Evolutionary conservation across 768 basidiomycete genomes (phyloP).

Genomic region (Phylloporus arenicola): DNA sequence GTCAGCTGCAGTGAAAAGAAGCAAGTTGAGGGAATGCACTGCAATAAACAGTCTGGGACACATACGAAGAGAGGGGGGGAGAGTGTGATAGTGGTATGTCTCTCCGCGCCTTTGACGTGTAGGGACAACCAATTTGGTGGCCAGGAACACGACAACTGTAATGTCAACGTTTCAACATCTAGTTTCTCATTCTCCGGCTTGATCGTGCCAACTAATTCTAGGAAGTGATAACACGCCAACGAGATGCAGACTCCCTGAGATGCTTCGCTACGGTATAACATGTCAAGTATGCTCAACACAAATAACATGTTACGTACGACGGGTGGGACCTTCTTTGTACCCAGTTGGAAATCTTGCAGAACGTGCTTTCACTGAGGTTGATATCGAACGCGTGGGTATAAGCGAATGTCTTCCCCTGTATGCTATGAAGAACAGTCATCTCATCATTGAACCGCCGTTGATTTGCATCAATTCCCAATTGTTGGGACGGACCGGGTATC

Average conservation of each 20-base stretch:
- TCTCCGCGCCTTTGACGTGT: slow-evolving; percentile 4
- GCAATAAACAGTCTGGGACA: slow-evolving; percentile 20
- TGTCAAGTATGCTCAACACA: not conserved
- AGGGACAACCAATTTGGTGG: slow-evolving; percentile 30
- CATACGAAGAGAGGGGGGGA: slow-evolving; percentile 31
- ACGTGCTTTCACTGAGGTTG: slow-evolving; percentile 25
- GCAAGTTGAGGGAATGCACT: not conserved
- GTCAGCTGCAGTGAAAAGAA: slow-evolving; percentile 33
- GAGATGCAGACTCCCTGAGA: slow-evolving; percentile 39
- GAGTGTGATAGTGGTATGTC: slow-evolving; percentile 13
- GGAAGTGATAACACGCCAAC: slow-evolving; percentile 39
- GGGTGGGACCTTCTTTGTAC: slow-evolving; percentile 25
- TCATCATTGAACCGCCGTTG: slow-evolving; percentile 11
- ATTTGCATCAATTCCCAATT: not conserved
- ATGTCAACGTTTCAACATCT: slow-evolving; percentile 19
- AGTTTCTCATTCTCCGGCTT: slow-evolving; percentile 10
- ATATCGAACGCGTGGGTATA: slow-evolving; percentile 23
- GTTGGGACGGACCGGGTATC: not conserved
- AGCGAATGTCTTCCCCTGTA: slow-evolving; percentile 17
- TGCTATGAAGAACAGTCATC: slow-evolving; percentile 18
- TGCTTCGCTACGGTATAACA: slow-evolving; percentile 27
- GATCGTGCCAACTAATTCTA: slow-evolving; percentile 17
- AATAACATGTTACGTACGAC: slow-evolving; percentile 27
- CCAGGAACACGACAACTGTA: slow-evolving; percentile 37
- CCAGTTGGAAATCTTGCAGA: slow-evolving; percentile 33